phyloP scores from a whole-genome alignment of 805 yeast species.

The Sugiyamaella lignohabitans region DNA sequence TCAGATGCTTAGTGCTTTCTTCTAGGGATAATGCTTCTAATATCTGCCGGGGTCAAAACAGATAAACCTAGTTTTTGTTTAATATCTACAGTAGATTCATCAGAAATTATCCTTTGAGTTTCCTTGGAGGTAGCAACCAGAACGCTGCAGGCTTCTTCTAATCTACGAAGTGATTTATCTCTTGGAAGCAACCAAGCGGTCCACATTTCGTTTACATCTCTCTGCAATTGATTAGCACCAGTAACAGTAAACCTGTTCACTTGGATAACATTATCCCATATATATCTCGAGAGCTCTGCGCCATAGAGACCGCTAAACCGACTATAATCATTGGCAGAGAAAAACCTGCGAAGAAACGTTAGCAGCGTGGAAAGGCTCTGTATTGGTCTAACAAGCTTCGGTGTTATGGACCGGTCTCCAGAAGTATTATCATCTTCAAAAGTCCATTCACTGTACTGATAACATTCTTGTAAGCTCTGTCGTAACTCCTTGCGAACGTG shows the following conservation, averaged over 20 bases:
- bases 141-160: slow-evolving; percentile 2
- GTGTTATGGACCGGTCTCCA: slow-evolving; percentile 13
- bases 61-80: slow-evolving; percentile 1
- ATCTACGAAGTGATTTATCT: slow-evolving; percentile 6
- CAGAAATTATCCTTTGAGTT: background rate
- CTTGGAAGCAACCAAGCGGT: slow-evolving; percentile 11
- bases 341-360: slow-evolving; percentile 27
- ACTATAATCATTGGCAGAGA: slow-evolving; percentile 30
- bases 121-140: background rate
- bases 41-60: slow-evolving; percentile 10
- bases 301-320: slow-evolving; percentile 27
- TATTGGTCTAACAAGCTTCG: slow-evolving; percentile 27
- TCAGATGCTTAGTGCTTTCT: background rate
- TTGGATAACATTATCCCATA: slow-evolving; percentile 36
- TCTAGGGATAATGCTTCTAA: slow-evolving; percentile 10
- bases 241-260: slow-evolving; percentile 32
- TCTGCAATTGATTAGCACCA: slow-evolving; percentile 34
- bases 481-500: slow-evolving; percentile 36
- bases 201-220: slow-evolving; percentile 33
- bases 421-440: slow-evolving; percentile 6
- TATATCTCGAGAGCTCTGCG: slow-evolving; percentile 30
- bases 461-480: slow-evolving; percentile 34
- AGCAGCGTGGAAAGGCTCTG: slow-evolving; percentile 28
- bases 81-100: background rate
- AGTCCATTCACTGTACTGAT: slow-evolving; percentile 30